Conservation (phyloP, 805 yeast species). For the Candida insectorum region DNA sequence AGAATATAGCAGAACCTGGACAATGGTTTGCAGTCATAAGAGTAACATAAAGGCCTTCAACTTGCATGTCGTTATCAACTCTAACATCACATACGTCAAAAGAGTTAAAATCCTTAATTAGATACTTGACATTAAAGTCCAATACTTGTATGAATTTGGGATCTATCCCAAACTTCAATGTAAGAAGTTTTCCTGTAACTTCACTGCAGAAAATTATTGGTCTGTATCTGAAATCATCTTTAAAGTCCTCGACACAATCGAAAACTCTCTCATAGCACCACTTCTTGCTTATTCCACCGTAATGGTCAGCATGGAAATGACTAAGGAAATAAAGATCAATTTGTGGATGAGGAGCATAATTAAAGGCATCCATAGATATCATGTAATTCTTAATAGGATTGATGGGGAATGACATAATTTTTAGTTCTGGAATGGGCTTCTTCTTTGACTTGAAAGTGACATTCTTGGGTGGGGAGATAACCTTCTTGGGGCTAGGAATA, state of each 20-base stretch:
- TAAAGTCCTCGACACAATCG: conserved; percentile 22
- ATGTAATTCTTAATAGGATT: conserved; percentile 21
- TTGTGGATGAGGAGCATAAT: conserved; percentile 42
- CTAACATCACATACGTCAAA: conserved; percentile 6
- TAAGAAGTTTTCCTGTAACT: conserved; percentile 60
- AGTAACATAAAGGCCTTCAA: conserved; percentile 48
- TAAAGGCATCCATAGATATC: conserved; percentile 66
- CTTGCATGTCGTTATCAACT: conserved; percentile 5
- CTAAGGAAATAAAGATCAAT: conserved; percentile 59
- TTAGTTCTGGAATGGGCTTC: conserved; percentile 51
- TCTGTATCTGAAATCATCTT: conserved; percentile 26
- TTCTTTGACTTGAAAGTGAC: conserved; percentile 12
- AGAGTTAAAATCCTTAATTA: conserved; percentile 14
- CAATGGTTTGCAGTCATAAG: conserved; percentile 90
- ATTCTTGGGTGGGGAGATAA: conserved; percentile 14
- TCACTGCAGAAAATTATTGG: conserved; percentile 72
- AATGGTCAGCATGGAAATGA: conserved; percentile 94
- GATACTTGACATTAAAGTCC: conserved; percentile 40
- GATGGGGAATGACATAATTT: conserved; percentile 43
- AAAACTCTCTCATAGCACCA: conserved; percentile 56
- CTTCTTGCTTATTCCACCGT: conserved; percentile 74
- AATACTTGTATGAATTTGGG: conserved; percentile 42
- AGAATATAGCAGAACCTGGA: conserved; percentile 87
- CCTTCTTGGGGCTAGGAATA: conserved; percentile 7
- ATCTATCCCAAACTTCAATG: conserved; percentile 52